phyloP scores from a whole-genome alignment of 140 eudicot genomes.

The Flaveria floridana region DNA sequence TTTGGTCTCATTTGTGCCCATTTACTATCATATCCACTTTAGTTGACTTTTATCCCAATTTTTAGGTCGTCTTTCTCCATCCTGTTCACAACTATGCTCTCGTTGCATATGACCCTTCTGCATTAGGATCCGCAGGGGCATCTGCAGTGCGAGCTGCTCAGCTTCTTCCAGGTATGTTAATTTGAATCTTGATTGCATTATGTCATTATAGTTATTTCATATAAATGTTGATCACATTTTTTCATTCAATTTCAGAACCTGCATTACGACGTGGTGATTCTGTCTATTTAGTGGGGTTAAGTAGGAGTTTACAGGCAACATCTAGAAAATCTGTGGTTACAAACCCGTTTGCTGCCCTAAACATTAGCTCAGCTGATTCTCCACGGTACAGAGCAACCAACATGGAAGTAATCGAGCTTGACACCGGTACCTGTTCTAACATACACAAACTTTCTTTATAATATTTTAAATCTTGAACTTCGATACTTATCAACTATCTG shows the following conservation, averaged over 20 bases:
- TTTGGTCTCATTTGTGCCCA: neutral
- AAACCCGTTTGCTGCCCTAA: slow-evolving; percentile 84
- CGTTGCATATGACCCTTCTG: slow-evolving; percentile 81
- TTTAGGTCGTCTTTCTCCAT: slow-evolving; percentile 89
- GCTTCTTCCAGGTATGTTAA: slow-evolving; percentile 74
- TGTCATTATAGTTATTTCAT: neutral
- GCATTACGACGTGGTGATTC: slow-evolving; percentile 81
- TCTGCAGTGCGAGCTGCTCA: slow-evolving; percentile 84
- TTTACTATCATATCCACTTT: slow-evolving; percentile 4
- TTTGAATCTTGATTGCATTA: slow-evolving; percentile 1
- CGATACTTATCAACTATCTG: neutral
- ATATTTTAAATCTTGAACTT: neutral
- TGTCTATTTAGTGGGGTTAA: slow-evolving; percentile 81
- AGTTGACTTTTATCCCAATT: slow-evolving; percentile 7
- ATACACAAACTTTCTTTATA: neutral
- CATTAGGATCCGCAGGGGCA: slow-evolving; percentile 74
- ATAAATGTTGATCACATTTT: neutral
- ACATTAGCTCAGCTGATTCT: slow-evolving; percentile 80
- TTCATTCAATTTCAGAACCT: slow-evolving; percentile 53
- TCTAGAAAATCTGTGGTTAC: slow-evolving; percentile 92
- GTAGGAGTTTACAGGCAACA: slow-evolving; percentile 89
- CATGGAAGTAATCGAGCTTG: slow-evolving; percentile 97
- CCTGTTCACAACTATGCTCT: slow-evolving; percentile 93
- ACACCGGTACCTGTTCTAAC: slow-evolving; percentile 51
- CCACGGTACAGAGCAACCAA: slow-evolving; percentile 93